Conservation (phyloP, 2,329 filamentous ascomycete species). For the Setomelanomma holmii region DNA sequence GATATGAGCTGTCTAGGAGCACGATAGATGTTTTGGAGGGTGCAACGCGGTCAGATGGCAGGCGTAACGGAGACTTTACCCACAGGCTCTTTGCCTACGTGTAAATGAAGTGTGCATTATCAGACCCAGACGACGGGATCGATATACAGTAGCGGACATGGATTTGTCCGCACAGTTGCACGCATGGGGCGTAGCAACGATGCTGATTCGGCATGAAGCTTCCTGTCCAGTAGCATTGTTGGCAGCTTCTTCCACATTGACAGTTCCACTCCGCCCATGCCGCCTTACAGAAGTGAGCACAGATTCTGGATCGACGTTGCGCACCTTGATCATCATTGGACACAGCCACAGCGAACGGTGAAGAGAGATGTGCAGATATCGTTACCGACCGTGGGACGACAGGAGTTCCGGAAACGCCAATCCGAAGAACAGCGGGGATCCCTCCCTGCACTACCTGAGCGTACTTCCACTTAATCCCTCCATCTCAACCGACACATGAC, state of each 20-base stretch:
- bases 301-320: no score
- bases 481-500: no score
- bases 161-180: no score
- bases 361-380: neutral
- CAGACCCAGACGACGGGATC: slow-evolving; percentile 2
- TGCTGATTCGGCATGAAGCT: neutral
- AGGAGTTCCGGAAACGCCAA: neutral
- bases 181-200: slow-evolving; percentile 1
- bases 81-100: slow-evolving; percentile 12
- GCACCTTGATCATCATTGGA: no score
- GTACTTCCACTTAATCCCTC: no score
- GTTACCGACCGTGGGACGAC: neutral
- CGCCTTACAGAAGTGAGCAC: neutral
- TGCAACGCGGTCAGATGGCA: slow-evolving; percentile 7
- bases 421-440: neutral
- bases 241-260: neutral
- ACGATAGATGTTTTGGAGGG: neutral
- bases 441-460: no score
- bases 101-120: slow-evolving; percentile 5
- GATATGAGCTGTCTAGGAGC: neutral
- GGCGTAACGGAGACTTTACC: slow-evolving; percentile 12
- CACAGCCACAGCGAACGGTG: no score
- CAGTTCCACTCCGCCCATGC: neutral
- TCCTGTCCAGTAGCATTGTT: neutral
- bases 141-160: no score